Evolutionary conservation across 148 eudicot genomes (phyloP).

Genomic region (Vaccinium myrtillus): DNA sequence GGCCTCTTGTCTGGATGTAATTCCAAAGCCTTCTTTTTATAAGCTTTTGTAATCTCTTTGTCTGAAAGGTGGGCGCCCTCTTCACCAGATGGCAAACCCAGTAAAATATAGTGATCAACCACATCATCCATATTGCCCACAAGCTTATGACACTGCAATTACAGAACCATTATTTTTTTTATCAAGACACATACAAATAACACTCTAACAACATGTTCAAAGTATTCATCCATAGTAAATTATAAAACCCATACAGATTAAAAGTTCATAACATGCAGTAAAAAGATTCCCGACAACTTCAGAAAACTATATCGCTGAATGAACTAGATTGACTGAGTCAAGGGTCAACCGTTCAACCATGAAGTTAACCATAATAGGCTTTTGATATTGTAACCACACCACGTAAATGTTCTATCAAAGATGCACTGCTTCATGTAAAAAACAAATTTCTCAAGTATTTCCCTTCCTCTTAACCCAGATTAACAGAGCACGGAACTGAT

Average conservation of each 20-base stretch:
- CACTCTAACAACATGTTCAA: neutral
- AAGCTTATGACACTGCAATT: neutral
- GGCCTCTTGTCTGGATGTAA: conserved; percentile 64
- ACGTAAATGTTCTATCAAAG: neutral
- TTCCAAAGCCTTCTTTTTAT: conserved; percentile 47
- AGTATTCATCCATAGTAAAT: neutral
- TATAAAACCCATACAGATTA: neutral
- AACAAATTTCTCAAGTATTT: neutral
- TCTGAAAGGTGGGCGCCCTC: conserved; percentile 44
- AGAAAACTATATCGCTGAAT: neutral
- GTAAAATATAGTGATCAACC: conserved; percentile 49
- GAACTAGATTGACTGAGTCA: neutral
- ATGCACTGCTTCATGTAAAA: neutral
- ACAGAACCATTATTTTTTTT: too few species aligned
- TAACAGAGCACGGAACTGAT: neutral
- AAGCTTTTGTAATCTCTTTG: conserved; percentile 54
- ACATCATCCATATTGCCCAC: conserved; percentile 34
- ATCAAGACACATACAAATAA: neutral
- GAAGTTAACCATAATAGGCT: neutral
- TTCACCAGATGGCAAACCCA: conserved; percentile 61
- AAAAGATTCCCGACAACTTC: neutral
- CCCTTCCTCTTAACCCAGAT: neutral
- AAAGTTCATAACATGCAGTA: neutral
- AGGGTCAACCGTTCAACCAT: neutral
- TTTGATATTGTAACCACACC: neutral